These are phyloP conservation scores for Neoconidiobolus thromboides DNA, from an alignment of 371 early-diverging fungal species.

Conservation along the genomic window DNA sequence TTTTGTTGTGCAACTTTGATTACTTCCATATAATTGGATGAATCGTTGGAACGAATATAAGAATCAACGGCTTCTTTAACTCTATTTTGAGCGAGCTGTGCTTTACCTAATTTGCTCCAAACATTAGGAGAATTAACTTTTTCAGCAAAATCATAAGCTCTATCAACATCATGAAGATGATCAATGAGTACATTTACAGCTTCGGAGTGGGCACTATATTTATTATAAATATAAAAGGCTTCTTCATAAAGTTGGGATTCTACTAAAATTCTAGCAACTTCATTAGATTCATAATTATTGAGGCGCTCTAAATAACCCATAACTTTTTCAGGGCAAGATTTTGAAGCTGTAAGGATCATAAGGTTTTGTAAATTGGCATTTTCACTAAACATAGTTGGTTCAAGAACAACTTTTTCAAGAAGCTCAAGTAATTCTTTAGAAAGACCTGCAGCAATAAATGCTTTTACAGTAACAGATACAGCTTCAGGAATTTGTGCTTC, in stretches of 20 bases:
- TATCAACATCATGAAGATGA: slow-evolving; percentile 77
- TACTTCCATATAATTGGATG: slow-evolving; percentile 75
- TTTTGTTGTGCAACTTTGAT: slow-evolving; percentile 56
- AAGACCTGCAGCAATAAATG: slow-evolving; percentile 90
- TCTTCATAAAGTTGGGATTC: slow-evolving; percentile 79
- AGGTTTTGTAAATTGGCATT: slow-evolving; percentile 93
- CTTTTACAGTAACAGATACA: slow-evolving; percentile 89
- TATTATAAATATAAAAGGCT: slow-evolving; percentile 88
- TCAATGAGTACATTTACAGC: slow-evolving; percentile 82
- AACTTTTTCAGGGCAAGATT: slow-evolving; percentile 77
- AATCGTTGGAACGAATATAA: slow-evolving; percentile 86
- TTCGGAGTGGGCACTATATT: slow-evolving; percentile 63
- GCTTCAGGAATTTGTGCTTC: slow-evolving; percentile 93
- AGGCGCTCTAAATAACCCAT: slow-evolving; percentile 87
- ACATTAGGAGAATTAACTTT: slow-evolving; percentile 69
- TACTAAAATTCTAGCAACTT: slow-evolving; percentile 88
- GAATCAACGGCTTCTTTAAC: slow-evolving; percentile 92
- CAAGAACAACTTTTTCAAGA: slow-evolving; percentile 87
- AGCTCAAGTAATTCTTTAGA: slow-evolving; percentile 91
- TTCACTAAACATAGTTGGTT: slow-evolving; percentile 76
- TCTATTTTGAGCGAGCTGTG: slow-evolving; percentile 72
- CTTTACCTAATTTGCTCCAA: slow-evolving; percentile 88
- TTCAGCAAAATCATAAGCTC: slow-evolving; percentile 91
- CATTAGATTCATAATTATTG: slow-evolving; percentile 84
- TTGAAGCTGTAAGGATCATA: slow-evolving; percentile 91